Evolutionary conservation across 768 basidiomycete species (phyloP).

Genomic region (Cystofilobasidium ferigula): DNA sequence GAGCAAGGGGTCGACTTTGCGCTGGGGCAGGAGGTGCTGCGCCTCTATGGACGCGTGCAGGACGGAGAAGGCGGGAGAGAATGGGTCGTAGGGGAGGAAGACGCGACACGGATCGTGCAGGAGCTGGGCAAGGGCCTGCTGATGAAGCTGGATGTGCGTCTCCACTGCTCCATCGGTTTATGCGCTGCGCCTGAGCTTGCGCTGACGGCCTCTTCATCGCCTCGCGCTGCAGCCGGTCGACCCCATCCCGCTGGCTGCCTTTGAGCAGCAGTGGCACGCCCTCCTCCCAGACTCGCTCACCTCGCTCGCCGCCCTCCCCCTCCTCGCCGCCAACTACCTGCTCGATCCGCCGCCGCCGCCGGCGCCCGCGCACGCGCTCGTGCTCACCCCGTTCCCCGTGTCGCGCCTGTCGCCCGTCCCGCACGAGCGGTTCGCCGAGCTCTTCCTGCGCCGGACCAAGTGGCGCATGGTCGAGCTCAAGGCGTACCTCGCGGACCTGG

Average conservation of each 20-base stretch:
- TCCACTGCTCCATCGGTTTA: too few relatives aligned
- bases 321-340: slow-evolving; percentile 59
- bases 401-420: slow-evolving; percentile 66
- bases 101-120: slow-evolving; percentile 10
- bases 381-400: slow-evolving; percentile 63
- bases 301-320: slow-evolving; percentile 8
- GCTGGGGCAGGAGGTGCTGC: neutral
- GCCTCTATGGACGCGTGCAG: neutral
- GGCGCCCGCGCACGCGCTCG: slow-evolving; percentile 30
- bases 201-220: neutral
- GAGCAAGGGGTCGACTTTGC: slow-evolving; percentile 1
- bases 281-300: slow-evolving; percentile 7
- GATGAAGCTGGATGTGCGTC: slow-evolving; percentile 7
- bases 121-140: slow-evolving; percentile 28
- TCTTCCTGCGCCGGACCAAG: slow-evolving; percentile 52
- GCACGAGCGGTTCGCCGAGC: slow-evolving; percentile 66
- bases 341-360: slow-evolving; percentile 43
- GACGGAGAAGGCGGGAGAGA: neutral
- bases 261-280: slow-evolving; percentile 7
- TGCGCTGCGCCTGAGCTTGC: neutral
- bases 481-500: slow-evolving; percentile 71
- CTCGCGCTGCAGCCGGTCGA: neutral
- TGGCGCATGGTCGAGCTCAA: slow-evolving; percentile 72
- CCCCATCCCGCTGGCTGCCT: neutral
- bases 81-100: slow-evolving; percentile 3